phyloP scores from a whole-genome alignment of 352 stramenopile species.

The Thraustochytrium striatum region DNA sequence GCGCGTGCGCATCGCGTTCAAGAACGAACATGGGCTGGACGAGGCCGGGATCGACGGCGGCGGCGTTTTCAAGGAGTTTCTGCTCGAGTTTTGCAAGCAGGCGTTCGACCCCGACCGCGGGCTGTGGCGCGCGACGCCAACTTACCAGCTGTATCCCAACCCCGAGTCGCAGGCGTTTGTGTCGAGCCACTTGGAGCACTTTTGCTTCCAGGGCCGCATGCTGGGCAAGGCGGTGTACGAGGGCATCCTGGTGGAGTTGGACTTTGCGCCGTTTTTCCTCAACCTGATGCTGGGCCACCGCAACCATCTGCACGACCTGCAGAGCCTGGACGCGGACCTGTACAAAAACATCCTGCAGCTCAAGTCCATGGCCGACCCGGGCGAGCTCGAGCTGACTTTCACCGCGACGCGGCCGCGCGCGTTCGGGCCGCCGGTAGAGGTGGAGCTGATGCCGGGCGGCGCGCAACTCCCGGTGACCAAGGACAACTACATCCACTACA shows the following conservation, averaged over 20 bases:
- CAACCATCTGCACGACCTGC: conserved; percentile 82
- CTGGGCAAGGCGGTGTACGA: conserved; percentile 91
- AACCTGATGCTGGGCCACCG: conserved; percentile 76
- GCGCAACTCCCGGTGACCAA: conserved; percentile 74
- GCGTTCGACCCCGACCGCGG: conserved; percentile 61
- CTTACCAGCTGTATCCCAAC: conserved; percentile 60
- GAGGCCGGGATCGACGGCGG: conserved; percentile 92
- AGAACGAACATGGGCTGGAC: conserved; percentile 6
- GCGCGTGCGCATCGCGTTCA: conserved; percentile 4
- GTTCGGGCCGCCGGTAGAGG: conserved; percentile 64
- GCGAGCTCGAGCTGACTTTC: conserved; percentile 60
- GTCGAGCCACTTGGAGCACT: conserved; percentile 70
- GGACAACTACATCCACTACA: conserved; percentile 87
- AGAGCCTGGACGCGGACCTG: conserved; percentile 85
- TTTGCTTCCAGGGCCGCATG: conserved; percentile 89
- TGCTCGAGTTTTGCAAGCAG: conserved; percentile 83
- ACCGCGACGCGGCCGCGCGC: background rate
- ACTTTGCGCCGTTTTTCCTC: conserved; percentile 93
- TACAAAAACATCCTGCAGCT: conserved; percentile 92
- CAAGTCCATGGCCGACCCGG: conserved; percentile 81
- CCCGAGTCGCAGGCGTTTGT: conserved; percentile 70
- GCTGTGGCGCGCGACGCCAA: conserved; percentile 72
- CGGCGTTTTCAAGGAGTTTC: conserved; percentile 96
- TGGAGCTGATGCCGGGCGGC: conserved; percentile 75
- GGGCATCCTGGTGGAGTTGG: conserved; percentile 87